Percentiles rank a stretch among this genome's conserved stretches.
Conservation (phyloP, 306 rosid genomes). For the Trifolium repens region DNA sequence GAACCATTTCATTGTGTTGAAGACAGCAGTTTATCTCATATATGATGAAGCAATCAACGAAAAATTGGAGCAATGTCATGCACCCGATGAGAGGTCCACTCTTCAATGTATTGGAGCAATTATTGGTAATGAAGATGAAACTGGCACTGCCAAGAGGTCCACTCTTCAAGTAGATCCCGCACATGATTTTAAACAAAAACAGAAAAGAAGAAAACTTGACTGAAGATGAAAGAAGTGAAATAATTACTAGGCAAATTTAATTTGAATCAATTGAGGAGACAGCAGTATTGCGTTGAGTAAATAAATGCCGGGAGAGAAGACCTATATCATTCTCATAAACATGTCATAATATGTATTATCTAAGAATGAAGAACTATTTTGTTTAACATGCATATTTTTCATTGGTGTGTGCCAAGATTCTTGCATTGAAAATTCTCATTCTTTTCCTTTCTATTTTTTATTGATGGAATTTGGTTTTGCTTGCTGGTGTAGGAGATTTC, state of each 20-base stretch:
- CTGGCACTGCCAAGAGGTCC: not conserved
- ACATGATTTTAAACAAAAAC: not conserved
- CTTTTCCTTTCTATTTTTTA: not conserved
- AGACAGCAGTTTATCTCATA: conserved; percentile 14
- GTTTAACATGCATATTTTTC: not conserved
- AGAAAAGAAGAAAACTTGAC: conserved; percentile 7
- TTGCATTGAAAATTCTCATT: too few relatives aligned
- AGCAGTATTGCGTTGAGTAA: not conserved
- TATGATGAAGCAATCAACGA: not conserved
- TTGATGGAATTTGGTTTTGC: too few relatives aligned
- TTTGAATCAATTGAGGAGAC: not conserved
- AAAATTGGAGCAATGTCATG: not conserved
- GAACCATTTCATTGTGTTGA: not conserved
- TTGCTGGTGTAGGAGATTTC: not conserved
- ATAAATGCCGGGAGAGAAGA: not conserved
- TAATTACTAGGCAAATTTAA: not conserved
- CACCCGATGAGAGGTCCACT: not conserved
- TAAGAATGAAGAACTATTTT: not conserved
- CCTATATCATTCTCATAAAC: not conserved
- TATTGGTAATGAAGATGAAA: not conserved
- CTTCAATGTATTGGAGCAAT: not conserved
- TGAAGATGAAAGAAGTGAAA: not conserved
- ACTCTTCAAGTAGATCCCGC: not conserved
- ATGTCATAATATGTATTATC: not conserved
- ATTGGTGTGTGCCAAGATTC: not conserved